phyloP scores from a whole-genome alignment of 306 rosid genomes.

The Trifolium pratense region DNA sequence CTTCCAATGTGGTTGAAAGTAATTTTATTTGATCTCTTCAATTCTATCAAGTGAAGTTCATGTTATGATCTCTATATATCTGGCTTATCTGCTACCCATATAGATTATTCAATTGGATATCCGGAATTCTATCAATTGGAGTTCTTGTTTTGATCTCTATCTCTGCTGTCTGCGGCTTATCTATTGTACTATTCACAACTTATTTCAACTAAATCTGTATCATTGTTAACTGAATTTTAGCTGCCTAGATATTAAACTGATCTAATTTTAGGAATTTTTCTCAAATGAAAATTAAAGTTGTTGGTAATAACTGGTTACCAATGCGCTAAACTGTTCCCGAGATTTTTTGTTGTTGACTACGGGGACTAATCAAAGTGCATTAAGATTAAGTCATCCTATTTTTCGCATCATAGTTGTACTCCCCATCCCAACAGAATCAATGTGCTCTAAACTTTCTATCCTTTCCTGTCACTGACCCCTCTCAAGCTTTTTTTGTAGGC shows the following conservation, averaged over 20 bases:
- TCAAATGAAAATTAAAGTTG: slow-evolving; percentile 1
- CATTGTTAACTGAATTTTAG: background rate
- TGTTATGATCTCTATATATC: slow-evolving; percentile 34
- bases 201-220: slow-evolving; percentile 24
- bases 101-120: slow-evolving; percentile 12
- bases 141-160: background rate
- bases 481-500: background rate
- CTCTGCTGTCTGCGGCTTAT: slow-evolving; percentile 15
- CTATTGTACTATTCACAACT: background rate
- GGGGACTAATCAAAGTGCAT: slow-evolving; percentile 6
- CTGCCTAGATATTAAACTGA: background rate
- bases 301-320: slow-evolving; percentile 19
- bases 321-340: background rate
- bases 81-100: slow-evolving; percentile 14
- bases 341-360: background rate
- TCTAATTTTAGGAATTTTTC: slow-evolving; percentile 15
- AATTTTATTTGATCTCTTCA: slow-evolving; percentile 33
- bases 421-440: background rate
- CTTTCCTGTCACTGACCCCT: no score
- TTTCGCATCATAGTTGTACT: background rate
- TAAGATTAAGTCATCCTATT: slow-evolving; percentile 28
- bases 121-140: slow-evolving; percentile 24
- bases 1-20: slow-evolving; percentile 28
- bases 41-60: slow-evolving; percentile 27
- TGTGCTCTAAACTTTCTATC: no score